These are phyloP conservation scores for Cytospora chrysosperma DNA, from an alignment of 2,329 filamentous ascomycete species.

Conservation along the genomic window DNA sequence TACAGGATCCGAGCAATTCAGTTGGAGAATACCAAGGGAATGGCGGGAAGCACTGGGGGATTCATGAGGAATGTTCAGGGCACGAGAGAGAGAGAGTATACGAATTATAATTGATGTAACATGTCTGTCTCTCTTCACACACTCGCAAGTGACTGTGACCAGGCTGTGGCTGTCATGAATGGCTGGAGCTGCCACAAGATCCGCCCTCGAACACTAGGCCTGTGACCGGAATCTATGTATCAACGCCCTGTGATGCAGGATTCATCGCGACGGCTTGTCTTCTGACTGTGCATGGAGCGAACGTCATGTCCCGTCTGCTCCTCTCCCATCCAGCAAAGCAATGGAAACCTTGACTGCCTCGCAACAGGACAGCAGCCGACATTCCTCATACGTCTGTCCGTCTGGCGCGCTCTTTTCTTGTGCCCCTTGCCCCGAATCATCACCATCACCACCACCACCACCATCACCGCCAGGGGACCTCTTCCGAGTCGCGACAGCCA, in stretches of 20 bases:
- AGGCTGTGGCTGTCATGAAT: neutral
- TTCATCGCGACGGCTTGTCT: no score
- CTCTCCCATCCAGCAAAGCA: neutral
- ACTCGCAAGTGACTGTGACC: neutral
- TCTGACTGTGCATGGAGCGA: no score
- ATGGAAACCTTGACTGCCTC: no score
- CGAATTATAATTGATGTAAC: neutral
- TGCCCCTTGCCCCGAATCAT: no score
- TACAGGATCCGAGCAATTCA: neutral
- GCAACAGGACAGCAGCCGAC: no score
- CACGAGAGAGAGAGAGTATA: neutral
- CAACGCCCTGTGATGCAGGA: no score
- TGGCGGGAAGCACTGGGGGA: neutral
- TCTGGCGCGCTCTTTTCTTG: neutral
- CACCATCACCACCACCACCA: neutral
- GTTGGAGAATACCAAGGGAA: neutral
- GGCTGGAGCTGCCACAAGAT: no score
- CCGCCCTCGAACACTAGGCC: no score
- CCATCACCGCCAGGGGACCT: neutral
- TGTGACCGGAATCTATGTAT: no score
- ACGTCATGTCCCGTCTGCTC: no score
- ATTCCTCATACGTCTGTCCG: no score
- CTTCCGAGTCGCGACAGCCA: conserved; percentile 19
- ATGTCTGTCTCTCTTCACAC: neutral
- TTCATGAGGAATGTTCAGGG: neutral